Evolutionary conservation across 2,329 filamentous ascomycete genomes (phyloP), one percentile per base, ranked within the genome.

Genomic region (Cercospora brassicicola): DNA sequence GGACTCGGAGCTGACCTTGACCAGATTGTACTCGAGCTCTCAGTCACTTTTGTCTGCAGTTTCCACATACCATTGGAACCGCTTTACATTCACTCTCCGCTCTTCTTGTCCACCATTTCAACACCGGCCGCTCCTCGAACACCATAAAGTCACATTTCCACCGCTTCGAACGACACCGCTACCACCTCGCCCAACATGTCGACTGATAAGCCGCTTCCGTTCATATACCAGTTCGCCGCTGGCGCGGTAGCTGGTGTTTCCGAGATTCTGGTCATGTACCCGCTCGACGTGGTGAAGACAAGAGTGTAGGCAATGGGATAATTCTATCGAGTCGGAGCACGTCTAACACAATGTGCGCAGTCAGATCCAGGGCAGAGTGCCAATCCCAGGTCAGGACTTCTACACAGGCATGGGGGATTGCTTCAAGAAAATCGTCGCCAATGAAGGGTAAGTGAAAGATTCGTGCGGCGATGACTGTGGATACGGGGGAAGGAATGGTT

Each of bases 371-470:
- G 90, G 90, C 76, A 86, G 84, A 73, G 75, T 76, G 18, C 73
- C 77, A 10, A 88, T 85, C 53, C 83, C 85, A 23, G 92, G 93
- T 68, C 90, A 90, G 73, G 95, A 98, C 76, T 85, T 87, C 75
- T 98, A 99, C 87, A 97, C 88, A 84, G 93, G 95, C 86, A 99
- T 98, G 93, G 79, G 97, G 68, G 95, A 99, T 82, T 98, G 94
- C 86, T 96, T 99, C 86, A 87, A 88, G 78, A 99, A 99, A 88
- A 99, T 99, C 78, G 88, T 99, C 81, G 91, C 88, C 82, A 90
- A 96, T 80, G 95, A 99, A 85, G 95, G 95, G 93, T 96, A 85
- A 67, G 55, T 39, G 15, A 56, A n/a, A 48, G 4, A 18, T 5
- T 65, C 30, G 26, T 48, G 15, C 28, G 4, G 20, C 45, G 15